Conservation (phyloP, 345 rosid species). For the Ceriops tagal region DNA sequence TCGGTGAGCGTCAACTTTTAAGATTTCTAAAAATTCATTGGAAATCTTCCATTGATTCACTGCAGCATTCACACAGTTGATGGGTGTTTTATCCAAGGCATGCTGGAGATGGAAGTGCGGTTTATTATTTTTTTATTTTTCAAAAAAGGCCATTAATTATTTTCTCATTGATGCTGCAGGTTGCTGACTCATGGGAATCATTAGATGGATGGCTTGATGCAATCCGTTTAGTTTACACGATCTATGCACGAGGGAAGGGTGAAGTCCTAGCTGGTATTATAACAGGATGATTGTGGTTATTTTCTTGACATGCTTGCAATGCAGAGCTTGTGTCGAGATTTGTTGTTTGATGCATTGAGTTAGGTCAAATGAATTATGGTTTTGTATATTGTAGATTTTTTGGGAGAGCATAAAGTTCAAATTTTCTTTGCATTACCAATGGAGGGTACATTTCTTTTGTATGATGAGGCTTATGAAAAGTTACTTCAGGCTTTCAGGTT, state of each 20-base stretch:
- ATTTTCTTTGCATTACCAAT: constrained; percentile 4
- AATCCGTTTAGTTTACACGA: constrained; percentile 83
- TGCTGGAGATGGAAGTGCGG: too few species aligned
- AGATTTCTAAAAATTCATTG: background rate
- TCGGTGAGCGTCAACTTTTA: constrained; percentile 44
- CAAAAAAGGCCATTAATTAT: too few species aligned
- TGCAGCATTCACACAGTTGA: too few species aligned
- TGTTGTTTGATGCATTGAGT: constrained; percentile 18
- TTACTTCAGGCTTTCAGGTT: too few species aligned
- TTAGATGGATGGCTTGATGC: constrained; percentile 98
- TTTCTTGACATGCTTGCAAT: background rate
- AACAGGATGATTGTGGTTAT: constrained; percentile 46
- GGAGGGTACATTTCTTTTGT: background rate
- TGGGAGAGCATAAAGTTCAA: background rate
- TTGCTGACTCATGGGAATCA: constrained; percentile 95
- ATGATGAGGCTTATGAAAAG: too few species aligned
- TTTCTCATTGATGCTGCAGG: constrained; percentile 39
- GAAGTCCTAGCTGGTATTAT: constrained; percentile 92
- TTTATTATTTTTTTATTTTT: too few species aligned
- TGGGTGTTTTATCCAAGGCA: too few species aligned
- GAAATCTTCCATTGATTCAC: too few species aligned
- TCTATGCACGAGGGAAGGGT: constrained; percentile 84
- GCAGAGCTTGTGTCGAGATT: constrained; percentile 8
- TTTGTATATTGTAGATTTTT: constrained; percentile 25
- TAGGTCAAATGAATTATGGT: constrained; percentile 10